Evolutionary conservation across 331 rosid genomes (phyloP).

Genomic region (Quercus phellos): DNA sequence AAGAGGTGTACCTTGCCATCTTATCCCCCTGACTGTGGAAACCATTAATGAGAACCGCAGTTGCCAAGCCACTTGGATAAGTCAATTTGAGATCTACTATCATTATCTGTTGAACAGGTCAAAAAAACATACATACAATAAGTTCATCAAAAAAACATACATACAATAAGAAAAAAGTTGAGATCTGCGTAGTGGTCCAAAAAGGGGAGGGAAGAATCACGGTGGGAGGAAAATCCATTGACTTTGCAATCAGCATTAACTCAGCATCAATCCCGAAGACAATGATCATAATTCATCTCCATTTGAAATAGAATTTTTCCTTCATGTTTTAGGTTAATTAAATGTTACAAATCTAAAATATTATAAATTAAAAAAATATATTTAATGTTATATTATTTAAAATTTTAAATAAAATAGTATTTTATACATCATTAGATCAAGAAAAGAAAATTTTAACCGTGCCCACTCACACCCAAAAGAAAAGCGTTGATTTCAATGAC

Average conservation of each 20-base stretch:
- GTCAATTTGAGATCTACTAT: conserved; percentile 75
- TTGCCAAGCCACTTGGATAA: conserved; percentile 87
- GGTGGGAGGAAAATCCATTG: not conserved
- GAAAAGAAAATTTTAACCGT: too few species aligned
- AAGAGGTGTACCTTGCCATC: conserved; percentile 58
- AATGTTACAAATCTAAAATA: too few species aligned
- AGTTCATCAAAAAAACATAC: not conserved
- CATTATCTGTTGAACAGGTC: conserved; percentile 50
- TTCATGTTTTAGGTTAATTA: too few species aligned
- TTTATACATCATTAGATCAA: too few species aligned
- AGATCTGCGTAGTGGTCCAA: not conserved
- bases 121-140: not conserved
- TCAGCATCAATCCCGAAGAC: too few species aligned
- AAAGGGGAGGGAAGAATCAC: not conserved
- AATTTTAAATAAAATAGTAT: too few species aligned
- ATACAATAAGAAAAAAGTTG: not conserved
- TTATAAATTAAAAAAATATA: too few species aligned
- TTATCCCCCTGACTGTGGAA: conserved; percentile 76
- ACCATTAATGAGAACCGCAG: conserved; percentile 89
- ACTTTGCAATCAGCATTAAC: not conserved
- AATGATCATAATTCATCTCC: too few species aligned
- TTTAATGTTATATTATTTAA: too few species aligned
- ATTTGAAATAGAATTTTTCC: too few species aligned
- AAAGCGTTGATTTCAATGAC: too few species aligned
- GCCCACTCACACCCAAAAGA: too few species aligned